These are phyloP conservation scores for Tylopilus intermedius DNA, from an alignment of 768 basidiomycete species.

Conservation along the genomic window DNA sequence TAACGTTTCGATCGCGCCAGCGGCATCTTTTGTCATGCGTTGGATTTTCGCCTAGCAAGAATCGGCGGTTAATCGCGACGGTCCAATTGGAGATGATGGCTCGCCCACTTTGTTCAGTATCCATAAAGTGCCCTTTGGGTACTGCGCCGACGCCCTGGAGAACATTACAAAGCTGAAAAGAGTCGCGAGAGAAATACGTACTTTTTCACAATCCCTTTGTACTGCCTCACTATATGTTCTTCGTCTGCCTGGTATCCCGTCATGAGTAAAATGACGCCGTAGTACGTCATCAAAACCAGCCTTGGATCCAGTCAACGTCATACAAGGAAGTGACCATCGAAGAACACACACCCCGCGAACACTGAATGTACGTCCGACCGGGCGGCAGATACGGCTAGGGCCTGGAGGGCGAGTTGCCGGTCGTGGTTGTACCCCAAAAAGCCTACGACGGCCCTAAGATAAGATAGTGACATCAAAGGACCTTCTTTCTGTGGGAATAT, in stretches of 20 bases:
- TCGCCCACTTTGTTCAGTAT: slow-evolving; percentile 57
- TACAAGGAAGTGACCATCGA: background rate
- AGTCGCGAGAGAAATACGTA: slow-evolving; percentile 26
- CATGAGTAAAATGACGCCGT: slow-evolving; percentile 64
- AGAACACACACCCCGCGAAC: slow-evolving; percentile 59
- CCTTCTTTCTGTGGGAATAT: background rate
- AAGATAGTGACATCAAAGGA: background rate
- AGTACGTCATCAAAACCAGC: slow-evolving; percentile 76
- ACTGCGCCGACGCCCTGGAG: slow-evolving; percentile 48
- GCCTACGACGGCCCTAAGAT: slow-evolving; percentile 60
- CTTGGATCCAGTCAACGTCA: slow-evolving; percentile 29
- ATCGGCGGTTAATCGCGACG: background rate
- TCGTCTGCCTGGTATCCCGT: slow-evolving; percentile 77
- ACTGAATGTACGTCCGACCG: slow-evolving; percentile 69
- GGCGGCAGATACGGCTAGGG: slow-evolving; percentile 62
- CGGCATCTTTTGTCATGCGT: slow-evolving; percentile 64
- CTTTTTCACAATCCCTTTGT: slow-evolving; percentile 61
- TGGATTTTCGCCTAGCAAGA: slow-evolving; percentile 58
- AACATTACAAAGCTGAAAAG: background rate
- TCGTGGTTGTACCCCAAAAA: slow-evolving; percentile 76
- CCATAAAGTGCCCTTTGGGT: slow-evolving; percentile 69
- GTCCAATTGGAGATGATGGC: background rate
- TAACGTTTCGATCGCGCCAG: slow-evolving; percentile 61
- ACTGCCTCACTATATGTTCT: slow-evolving; percentile 55
- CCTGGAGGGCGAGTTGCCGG: slow-evolving; percentile 59